Evolutionary conservation across 768 basidiomycete species (phyloP).

Genomic region (Holtermanniella nyarrowii): DNA sequence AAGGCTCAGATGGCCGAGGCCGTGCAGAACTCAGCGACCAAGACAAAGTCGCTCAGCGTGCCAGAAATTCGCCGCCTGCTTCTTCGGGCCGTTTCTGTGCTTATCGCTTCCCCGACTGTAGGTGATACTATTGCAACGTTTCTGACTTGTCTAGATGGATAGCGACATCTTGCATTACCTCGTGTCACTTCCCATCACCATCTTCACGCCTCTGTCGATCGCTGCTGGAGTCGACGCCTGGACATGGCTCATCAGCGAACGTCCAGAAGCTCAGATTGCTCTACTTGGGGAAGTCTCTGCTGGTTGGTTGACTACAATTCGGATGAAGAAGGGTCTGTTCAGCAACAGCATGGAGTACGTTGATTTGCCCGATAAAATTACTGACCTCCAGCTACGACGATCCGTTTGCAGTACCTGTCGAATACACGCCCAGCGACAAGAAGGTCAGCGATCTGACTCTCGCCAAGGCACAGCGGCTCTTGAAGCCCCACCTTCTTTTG

Average conservation of each 20-base stretch:
- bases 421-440: constrained; percentile 84
- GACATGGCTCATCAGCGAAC: constrained; percentile 89
- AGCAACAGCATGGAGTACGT: constrained; percentile 68
- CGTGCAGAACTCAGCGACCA: constrained; percentile 56
- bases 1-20: constrained; percentile 59
- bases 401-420: constrained; percentile 74
- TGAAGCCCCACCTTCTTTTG: constrained; percentile 73
- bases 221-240: constrained; percentile 84
- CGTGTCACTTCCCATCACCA: constrained; percentile 76
- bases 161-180: constrained; percentile 75
- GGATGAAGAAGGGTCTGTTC: constrained; percentile 69
- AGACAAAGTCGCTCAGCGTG: constrained; percentile 62
- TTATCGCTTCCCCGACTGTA: constrained; percentile 56
- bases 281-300: constrained; percentile 75
- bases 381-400: constrained; percentile 57
- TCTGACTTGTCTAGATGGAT: constrained; percentile 53
- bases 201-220: constrained; percentile 75
- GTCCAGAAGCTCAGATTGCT: constrained; percentile 67
- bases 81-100: constrained; percentile 71
- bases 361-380: not conserved
- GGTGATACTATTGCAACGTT: constrained; percentile 41
- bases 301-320: constrained; percentile 77
- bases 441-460: constrained; percentile 64
- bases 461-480: constrained; percentile 58
- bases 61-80: constrained; percentile 75